Evolutionary conservation across 441 rosid species (phyloP).

Genomic region (Populus hybrid): DNA sequence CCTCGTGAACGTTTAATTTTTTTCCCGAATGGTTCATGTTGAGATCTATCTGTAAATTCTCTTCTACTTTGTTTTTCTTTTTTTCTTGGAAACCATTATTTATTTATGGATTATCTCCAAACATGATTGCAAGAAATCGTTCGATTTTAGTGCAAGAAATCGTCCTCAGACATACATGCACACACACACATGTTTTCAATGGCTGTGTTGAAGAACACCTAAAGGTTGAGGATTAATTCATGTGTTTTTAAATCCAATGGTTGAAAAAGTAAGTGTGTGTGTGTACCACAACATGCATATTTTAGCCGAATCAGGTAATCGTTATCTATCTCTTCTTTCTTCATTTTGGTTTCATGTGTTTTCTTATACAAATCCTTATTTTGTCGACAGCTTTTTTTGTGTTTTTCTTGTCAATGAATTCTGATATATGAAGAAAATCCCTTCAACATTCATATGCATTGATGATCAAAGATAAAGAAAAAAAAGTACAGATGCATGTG

Average conservation of each 20-base stretch:
- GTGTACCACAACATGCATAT: too few species aligned
- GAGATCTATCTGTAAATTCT: background rate
- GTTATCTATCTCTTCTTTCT: background rate
- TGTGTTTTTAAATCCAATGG: too few species aligned
- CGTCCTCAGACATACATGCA: too few species aligned
- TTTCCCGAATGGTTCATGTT: background rate
- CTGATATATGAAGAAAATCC: background rate
- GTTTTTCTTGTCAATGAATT: too few species aligned
- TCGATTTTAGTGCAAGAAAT: too few species aligned
- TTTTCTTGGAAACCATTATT: background rate
- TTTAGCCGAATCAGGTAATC: too few species aligned
- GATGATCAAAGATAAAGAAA: too few species aligned
- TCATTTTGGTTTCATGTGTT: background rate
- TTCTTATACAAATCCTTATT: background rate
- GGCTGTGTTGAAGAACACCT: background rate
- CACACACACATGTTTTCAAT: too few species aligned
- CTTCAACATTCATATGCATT: background rate
- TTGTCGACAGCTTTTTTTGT: background rate
- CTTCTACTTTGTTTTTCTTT: background rate
- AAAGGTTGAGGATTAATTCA: background rate
- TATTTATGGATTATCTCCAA: background rate
- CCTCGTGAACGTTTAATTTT: slow-evolving; percentile 11
- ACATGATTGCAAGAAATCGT: background rate
- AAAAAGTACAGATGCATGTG: too few species aligned
- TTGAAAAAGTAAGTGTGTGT: too few species aligned